These are phyloP conservation scores for Lippia alba DNA, from an alignment of 305 asterid species.

Conservation along the genomic window DNA sequence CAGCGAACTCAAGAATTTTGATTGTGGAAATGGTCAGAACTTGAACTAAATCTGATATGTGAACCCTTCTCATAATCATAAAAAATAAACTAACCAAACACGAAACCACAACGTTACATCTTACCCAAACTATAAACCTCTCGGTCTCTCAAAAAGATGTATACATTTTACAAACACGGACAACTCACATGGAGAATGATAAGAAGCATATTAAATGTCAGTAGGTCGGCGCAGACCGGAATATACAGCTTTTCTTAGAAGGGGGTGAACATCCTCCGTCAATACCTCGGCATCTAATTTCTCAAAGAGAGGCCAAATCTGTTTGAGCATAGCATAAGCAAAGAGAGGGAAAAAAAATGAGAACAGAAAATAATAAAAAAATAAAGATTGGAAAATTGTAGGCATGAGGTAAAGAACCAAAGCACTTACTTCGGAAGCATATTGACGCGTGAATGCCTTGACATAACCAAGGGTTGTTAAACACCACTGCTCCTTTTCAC, in stretches of 20 bases:
- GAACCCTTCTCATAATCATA: slow-evolving; percentile 5
- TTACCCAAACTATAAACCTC: slow-evolving; percentile 33
- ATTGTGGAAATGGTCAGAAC: neutral
- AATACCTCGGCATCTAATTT: slow-evolving; percentile 82
- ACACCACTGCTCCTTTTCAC: slow-evolving; percentile 96
- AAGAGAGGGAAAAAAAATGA: slow-evolving; percentile 7
- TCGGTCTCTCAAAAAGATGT: slow-evolving; percentile 11
- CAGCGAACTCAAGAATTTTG: too few relatives aligned
- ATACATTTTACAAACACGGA: neutral
- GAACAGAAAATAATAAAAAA: neutral
- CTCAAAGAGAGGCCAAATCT: slow-evolving; percentile 89
- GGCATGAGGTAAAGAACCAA: slow-evolving; percentile 6
- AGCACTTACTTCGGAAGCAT: slow-evolving; percentile 84
- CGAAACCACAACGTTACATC: slow-evolving; percentile 12
- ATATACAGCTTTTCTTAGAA: slow-evolving; percentile 74
- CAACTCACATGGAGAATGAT: slow-evolving; percentile 14
- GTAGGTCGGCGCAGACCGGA: slow-evolving; percentile 72
- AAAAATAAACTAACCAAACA: neutral
- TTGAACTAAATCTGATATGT: neutral
- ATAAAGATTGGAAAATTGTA: neutral
- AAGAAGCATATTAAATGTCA: slow-evolving; percentile 36
- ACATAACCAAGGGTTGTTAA: slow-evolving; percentile 88
- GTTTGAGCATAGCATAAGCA: slow-evolving; percentile 33
- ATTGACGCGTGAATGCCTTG: slow-evolving; percentile 92
- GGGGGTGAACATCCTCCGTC: slow-evolving; percentile 78